Evolutionary conservation across 148 eudicot genomes (phyloP).

Genomic region (Beta vulgaris): DNA sequence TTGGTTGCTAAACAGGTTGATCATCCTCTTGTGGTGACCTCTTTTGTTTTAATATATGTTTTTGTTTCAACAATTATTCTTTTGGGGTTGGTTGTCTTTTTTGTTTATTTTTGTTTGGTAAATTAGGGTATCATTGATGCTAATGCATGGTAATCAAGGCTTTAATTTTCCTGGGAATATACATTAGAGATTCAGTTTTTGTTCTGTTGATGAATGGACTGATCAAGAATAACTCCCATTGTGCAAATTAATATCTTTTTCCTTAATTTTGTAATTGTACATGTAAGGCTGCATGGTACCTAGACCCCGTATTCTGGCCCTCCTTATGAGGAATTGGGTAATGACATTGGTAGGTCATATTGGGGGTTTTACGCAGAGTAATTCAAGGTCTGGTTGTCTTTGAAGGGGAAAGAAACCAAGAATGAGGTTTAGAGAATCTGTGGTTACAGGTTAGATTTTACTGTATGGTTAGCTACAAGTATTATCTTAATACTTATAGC

Average conservation of each 20-base stretch:
- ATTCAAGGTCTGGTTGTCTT: neutral
- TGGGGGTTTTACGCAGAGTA: neutral
- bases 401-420: neutral
- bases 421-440: neutral
- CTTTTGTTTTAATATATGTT: neutral
- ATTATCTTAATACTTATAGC: too few relatives aligned
- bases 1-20: conserved; percentile 76
- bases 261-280: neutral
- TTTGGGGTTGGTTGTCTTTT: neutral
- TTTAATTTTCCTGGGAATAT: neutral
- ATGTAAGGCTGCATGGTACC: neutral
- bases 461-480: neutral
- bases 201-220: too few relatives aligned
- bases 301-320: too few relatives aligned
- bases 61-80: neutral
- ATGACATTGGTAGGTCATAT: neutral
- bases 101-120: neutral
- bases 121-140: neutral
- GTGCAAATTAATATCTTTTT: too few relatives aligned
- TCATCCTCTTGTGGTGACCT: conserved; percentile 5
- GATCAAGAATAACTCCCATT: neutral
- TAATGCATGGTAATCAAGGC: neutral
- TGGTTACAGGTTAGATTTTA: neutral
- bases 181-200: neutral
- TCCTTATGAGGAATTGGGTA: too few relatives aligned